These are phyloP conservation scores for Panaeolus papilionaceus DNA, from an alignment of 768 basidiomycete species.

Conservation along the genomic window DNA sequence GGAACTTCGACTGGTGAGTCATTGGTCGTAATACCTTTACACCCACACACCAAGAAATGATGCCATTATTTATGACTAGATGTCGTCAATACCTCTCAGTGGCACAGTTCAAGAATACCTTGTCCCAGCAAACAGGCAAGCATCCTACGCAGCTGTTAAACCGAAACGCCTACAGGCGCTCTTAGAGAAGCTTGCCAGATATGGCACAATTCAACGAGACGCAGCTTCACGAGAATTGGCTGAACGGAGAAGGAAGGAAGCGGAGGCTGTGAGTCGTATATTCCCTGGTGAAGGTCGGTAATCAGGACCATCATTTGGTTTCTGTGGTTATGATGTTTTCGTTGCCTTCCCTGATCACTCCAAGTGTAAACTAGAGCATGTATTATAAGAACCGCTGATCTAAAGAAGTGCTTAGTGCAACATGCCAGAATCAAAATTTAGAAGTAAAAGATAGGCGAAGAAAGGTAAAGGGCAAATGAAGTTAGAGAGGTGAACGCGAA, in stretches of 20 bases:
- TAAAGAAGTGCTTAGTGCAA: slow-evolving; percentile 37
- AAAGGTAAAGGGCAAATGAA: slow-evolving; percentile 34
- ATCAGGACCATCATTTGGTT: slow-evolving; percentile 23
- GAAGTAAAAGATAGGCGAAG: slow-evolving; percentile 29
- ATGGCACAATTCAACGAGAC: slow-evolving; percentile 69
- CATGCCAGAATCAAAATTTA: slow-evolving; percentile 29
- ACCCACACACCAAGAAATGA: slow-evolving; percentile 17
- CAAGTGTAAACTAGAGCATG: slow-evolving; percentile 34
- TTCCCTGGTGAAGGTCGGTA: slow-evolving; percentile 73
- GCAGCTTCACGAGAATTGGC: slow-evolving; percentile 64
- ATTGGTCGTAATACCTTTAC: slow-evolving; percentile 11
- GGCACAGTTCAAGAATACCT: slow-evolving; percentile 84
- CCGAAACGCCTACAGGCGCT: slow-evolving; percentile 75
- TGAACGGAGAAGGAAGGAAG: slow-evolving; percentile 77
- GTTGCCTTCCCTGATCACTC: slow-evolving; percentile 27
- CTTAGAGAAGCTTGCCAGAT: slow-evolving; percentile 80
- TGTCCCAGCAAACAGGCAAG: slow-evolving; percentile 69
- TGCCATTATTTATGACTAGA: slow-evolving; percentile 44
- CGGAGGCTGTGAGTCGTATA: slow-evolving; percentile 76
- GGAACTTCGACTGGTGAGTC: slow-evolving; percentile 77
- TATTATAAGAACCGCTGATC: slow-evolving; percentile 42
- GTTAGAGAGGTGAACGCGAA: slow-evolving; percentile 42
- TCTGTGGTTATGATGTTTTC: slow-evolving; percentile 18
- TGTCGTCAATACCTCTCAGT: slow-evolving; percentile 72
- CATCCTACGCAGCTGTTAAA: slow-evolving; percentile 68